A percentile compares a stretch with the other conserved stretches of the same genome.
These are phyloP conservation scores for Microcyclospora pomicola DNA, from an alignment of 2,329 filamentous ascomycete genomes.

Conservation along the genomic window DNA sequence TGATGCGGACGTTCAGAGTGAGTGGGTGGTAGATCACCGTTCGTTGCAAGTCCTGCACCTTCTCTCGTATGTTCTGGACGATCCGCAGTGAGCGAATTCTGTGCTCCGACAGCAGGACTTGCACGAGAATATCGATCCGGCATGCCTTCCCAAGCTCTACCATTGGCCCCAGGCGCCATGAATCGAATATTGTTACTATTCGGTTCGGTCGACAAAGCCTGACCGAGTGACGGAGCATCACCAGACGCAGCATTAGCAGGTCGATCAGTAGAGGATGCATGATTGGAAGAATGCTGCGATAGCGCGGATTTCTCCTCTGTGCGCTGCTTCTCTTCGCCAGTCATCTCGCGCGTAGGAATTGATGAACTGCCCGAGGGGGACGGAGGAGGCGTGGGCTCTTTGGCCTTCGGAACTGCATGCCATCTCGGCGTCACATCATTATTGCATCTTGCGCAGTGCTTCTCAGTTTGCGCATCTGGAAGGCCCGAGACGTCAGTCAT, in stretches of 20 bases:
- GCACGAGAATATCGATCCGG: slow-evolving; percentile 9
- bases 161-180: slow-evolving; percentile 17
- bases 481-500: slow-evolving; percentile 13
- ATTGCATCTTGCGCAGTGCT: slow-evolving; percentile 31
- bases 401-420: slow-evolving; percentile 19
- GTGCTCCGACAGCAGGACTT: too few relatives aligned
- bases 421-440: slow-evolving; percentile 58
- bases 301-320: not conserved
- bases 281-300: too few relatives aligned
- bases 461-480: slow-evolving; percentile 18
- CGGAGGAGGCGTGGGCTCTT: slow-evolving; percentile 4
- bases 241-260: not conserved
- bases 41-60: not conserved
- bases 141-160: slow-evolving; percentile 18
- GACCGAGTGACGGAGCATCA: not conserved
- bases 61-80: not conserved
- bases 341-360: slow-evolving; percentile 14
- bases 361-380: slow-evolving; percentile 9
- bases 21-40: not conserved
- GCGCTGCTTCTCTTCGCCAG: slow-evolving; percentile 8
- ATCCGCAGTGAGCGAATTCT: not conserved
- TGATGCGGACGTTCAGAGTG: not conserved
- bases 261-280: not conserved
- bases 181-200: slow-evolving; percentile 10
- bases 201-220: not conserved